Evolutionary conservation across 176 grass and related monocot genomes (phyloP).

Genomic region (Thinopyrum elongatum): DNA sequence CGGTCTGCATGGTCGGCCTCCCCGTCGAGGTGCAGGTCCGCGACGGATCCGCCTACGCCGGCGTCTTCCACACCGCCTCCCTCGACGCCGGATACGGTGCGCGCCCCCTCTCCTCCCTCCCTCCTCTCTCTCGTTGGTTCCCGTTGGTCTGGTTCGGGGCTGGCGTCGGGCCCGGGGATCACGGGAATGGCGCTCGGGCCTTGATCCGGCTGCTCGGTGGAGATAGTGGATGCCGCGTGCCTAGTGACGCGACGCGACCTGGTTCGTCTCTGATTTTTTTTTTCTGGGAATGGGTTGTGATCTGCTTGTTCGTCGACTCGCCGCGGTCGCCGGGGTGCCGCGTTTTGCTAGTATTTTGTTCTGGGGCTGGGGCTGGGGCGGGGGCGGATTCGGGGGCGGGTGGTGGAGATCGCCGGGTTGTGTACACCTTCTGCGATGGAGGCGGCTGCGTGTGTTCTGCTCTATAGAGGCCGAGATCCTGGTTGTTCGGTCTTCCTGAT

Average conservation of each 20-base stretch:
- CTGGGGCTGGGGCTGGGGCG: neutral
- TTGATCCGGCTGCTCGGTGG: slow-evolving; percentile 33
- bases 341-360: too few relatives aligned
- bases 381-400: slow-evolving; percentile 26
- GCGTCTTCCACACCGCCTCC: slow-evolving; percentile 92
- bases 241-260: neutral
- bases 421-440: neutral
- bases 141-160: neutral
- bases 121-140: neutral
- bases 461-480: slow-evolving; percentile 1
- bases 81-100: slow-evolving; percentile 62
- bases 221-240: neutral
- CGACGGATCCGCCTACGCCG: slow-evolving; percentile 92
- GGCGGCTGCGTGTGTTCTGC: neutral
- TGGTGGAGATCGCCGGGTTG: slow-evolving; percentile 11
- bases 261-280: neutral
- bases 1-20: slow-evolving; percentile 76
- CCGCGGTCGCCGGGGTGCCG: neutral
- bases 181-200: neutral
- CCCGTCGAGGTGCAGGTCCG: slow-evolving; percentile 85
- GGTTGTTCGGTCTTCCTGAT: neutral
- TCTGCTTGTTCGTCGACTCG: neutral
- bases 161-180: slow-evolving; percentile 20
- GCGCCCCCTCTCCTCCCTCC: neutral
- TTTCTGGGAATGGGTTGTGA: neutral